Evolutionary conservation across 768 basidiomycete species (phyloP).

Genomic region (Pisolithus microcarpus): DNA sequence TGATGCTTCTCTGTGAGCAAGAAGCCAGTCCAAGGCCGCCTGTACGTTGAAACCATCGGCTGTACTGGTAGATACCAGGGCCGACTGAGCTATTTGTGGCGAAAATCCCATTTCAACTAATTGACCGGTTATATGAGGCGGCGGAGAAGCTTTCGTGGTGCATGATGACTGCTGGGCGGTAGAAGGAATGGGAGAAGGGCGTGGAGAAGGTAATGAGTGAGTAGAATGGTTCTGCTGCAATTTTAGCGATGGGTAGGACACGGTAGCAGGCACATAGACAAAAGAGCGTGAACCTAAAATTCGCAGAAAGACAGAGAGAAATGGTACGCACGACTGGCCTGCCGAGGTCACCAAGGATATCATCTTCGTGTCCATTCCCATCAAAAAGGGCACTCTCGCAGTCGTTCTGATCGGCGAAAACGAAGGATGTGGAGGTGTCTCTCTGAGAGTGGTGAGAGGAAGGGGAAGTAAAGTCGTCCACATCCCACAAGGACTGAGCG

Average conservation of each 20-base stretch:
- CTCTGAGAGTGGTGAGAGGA: slow-evolving; percentile 17
- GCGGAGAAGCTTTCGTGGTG: slow-evolving; percentile 45
- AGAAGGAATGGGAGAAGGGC: slow-evolving; percentile 3
- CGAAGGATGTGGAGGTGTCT: slow-evolving; percentile 46
- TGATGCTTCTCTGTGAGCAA: slow-evolving; percentile 30
- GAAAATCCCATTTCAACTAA: slow-evolving; percentile 96
- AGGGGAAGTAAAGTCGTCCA: slow-evolving; percentile 36
- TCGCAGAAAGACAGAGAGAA: slow-evolving; percentile 10
- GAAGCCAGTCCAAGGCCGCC: slow-evolving; percentile 66
- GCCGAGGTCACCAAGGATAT: slow-evolving; percentile 61
- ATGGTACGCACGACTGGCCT: slow-evolving; percentile 42
- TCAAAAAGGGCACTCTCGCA: slow-evolving; percentile 19
- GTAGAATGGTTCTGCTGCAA: slow-evolving; percentile 1
- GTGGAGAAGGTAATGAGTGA: slow-evolving; percentile 10
- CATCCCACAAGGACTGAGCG: slow-evolving; percentile 33
- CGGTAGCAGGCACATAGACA: no score
- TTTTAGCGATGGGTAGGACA: neutral
- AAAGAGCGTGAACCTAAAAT: slow-evolving; percentile 7
- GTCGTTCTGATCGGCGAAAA: slow-evolving; percentile 55
- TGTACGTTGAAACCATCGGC: slow-evolving; percentile 57
- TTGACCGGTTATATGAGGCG: slow-evolving; percentile 87
- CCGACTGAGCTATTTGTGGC: slow-evolving; percentile 61
- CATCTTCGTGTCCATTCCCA: slow-evolving; percentile 43
- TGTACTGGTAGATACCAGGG: slow-evolving; percentile 62
- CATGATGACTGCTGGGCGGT: slow-evolving; percentile 2